Evolutionary conservation across 441 rosid species (phyloP).

Genomic region (Euphorbia neoarborescens): DNA sequence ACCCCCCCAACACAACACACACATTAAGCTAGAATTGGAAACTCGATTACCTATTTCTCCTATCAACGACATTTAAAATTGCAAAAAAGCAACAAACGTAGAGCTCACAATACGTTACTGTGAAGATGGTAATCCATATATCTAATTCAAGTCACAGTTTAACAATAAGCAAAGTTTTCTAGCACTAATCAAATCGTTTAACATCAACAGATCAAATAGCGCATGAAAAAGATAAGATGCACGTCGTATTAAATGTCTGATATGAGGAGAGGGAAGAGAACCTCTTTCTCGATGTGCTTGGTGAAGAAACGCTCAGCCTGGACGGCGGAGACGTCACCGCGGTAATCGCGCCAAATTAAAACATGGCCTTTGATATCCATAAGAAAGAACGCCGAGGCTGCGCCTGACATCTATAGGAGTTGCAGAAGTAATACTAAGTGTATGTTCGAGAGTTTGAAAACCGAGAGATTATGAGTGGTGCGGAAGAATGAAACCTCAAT

Average conservation of each 20-base stretch:
- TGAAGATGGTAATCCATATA: neutral
- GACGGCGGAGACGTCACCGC: conserved; percentile 80
- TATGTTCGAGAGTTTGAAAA: neutral
- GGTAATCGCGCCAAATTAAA: conserved; percentile 96
- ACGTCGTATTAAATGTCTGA: neutral
- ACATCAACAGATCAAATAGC: too few relatives aligned
- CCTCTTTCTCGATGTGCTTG: conserved; percentile 94
- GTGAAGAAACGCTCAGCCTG: conserved; percentile 97
- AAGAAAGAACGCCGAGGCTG: conserved; percentile 91
- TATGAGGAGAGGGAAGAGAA: neutral
- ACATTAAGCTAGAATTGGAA: neutral
- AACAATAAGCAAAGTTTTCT: neutral
- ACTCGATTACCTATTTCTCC: neutral
- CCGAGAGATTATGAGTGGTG: neutral
- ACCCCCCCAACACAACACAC: too few relatives aligned
- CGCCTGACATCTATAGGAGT: conserved; percentile 54
- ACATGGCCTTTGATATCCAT: conserved; percentile 93
- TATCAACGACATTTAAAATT: neutral
- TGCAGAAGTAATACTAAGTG: neutral
- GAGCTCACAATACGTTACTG: neutral
- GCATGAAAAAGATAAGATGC: neutral
- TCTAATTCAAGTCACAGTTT: neutral
- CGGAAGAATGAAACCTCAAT: neutral
- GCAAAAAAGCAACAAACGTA: neutral
- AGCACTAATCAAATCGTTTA: neutral